A percentile compares a stretch with the other conserved stretches of the same genome.
Conservation (phyloP, 192 early-diverging fungal genomes). For the Coemansia sp. region DNA sequence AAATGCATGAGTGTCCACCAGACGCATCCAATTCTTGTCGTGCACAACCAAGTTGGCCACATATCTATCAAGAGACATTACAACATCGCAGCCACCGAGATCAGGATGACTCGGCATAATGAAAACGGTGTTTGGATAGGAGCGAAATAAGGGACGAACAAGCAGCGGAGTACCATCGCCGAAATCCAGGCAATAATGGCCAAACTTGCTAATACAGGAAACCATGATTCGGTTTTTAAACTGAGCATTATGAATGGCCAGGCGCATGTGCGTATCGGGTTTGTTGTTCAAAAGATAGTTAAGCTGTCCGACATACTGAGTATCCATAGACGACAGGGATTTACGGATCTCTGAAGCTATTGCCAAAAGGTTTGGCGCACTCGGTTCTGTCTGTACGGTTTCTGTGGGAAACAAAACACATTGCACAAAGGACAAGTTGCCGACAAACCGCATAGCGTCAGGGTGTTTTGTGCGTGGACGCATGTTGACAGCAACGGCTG, state of each 20-base stretch:
- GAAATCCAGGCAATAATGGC: background rate
- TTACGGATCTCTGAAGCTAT: background rate
- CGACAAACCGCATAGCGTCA: background rate
- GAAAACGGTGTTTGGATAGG: background rate
- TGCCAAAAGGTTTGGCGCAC: background rate
- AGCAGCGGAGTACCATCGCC: background rate
- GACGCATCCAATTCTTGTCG: background rate
- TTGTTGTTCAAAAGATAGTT: background rate
- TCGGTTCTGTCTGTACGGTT: background rate
- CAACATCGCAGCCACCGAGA: background rate
- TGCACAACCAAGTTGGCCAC: background rate
- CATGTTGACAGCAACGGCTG: background rate
- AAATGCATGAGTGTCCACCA: background rate
- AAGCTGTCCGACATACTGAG: background rate
- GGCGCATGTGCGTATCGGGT: constrained; percentile 1
- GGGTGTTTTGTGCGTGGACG: background rate
- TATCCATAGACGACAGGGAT: background rate
- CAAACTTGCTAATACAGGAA: too few species aligned
- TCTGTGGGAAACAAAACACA: background rate
- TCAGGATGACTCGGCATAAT: background rate
- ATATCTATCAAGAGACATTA: background rate
- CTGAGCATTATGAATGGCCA: background rate
- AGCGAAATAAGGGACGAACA: background rate
- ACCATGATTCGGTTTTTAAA: background rate
- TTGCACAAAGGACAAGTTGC: background rate